A percentile compares a stretch with the other conserved stretches of the same genome.
Conservation (phyloP, 352 stramenopile genomes). For the Chrysophaeum taylorii region DNA sequence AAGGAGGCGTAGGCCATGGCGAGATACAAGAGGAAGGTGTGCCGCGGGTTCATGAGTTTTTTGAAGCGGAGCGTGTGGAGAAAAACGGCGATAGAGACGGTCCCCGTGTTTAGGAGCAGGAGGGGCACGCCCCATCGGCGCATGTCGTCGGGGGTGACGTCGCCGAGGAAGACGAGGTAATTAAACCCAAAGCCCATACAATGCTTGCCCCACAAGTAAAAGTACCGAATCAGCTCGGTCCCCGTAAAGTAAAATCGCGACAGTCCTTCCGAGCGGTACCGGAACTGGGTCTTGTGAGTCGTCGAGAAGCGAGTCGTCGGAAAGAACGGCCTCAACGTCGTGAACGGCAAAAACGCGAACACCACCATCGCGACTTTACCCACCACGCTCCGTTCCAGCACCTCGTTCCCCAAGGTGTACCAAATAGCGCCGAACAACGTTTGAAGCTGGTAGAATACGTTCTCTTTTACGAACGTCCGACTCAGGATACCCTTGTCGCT, state of each 20-base stretch:
- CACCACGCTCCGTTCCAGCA: neutral
- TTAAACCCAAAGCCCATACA: conserved; percentile 11
- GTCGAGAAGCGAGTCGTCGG: neutral
- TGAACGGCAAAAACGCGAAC: conserved; percentile 11
- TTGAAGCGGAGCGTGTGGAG: conserved; percentile 18
- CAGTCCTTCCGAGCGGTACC: neutral
- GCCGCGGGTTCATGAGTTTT: neutral
- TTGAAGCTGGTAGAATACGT: conserved; percentile 15
- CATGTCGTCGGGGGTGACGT: neutral
- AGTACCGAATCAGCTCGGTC: neutral
- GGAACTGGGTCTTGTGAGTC: neutral
- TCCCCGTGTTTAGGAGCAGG: conserved; percentile 10
- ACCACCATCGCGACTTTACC: neutral
- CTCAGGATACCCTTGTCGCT: conserved; percentile 14
- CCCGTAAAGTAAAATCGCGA: neutral
- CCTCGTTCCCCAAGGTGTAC: neutral
- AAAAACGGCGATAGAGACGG: conserved; percentile 9
- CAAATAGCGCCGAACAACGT: neutral
- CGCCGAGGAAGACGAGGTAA: neutral
- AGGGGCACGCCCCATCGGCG: conserved; percentile 10
- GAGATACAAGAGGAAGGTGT: neutral
- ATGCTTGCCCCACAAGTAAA: conserved; percentile 16
- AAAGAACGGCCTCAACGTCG: neutral
- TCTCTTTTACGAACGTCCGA: conserved; percentile 5
- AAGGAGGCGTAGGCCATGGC: conserved; percentile 7